These are phyloP conservation scores for Talaromyces sp. DNA, from an alignment of 2,329 filamentous ascomycete genomes.

Conservation along the genomic window DNA sequence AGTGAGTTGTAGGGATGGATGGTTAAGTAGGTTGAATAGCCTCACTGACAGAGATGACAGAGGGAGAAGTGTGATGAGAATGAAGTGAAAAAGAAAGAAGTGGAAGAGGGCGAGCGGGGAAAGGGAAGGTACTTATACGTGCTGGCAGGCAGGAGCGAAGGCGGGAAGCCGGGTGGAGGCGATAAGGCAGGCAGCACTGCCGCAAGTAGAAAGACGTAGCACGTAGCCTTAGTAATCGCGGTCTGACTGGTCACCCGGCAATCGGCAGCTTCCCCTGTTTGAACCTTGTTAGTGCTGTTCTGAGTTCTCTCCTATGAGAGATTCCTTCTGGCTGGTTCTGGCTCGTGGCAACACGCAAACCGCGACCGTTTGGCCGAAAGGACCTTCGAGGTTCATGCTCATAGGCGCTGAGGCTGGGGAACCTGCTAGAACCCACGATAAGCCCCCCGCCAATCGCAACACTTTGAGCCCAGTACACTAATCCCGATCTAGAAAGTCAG, in stretches of 20 bases:
- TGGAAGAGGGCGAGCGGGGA: conserved; percentile 21
- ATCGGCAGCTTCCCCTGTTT: conserved; percentile 5
- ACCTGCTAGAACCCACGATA: conserved; percentile 21
- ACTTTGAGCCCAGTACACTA: conserved; percentile 7
- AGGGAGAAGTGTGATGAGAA: neutral
- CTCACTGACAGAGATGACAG: neutral
- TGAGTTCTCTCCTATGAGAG: neutral
- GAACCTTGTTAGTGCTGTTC: neutral
- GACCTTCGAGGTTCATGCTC: neutral
- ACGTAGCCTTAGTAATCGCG: neutral
- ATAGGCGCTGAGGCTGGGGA: conserved; percentile 17
- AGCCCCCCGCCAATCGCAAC: conserved; percentile 5
- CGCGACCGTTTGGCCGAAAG: neutral
- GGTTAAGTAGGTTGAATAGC: neutral
- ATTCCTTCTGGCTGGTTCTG: conserved; percentile 5
- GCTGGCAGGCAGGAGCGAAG: conserved; percentile 29
- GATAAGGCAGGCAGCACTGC: conserved; percentile 17
- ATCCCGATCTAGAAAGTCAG: neutral
- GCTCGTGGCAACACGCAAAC: neutral
- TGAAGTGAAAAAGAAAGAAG: neutral
- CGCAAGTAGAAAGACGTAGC: neutral
- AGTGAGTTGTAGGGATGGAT: conserved; percentile 12
- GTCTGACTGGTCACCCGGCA: neutral
- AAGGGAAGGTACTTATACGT: conserved; percentile 25
- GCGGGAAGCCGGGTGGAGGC: conserved; percentile 17